A percentile compares a stretch with the other conserved stretches of the same genome.
Conservation (phyloP, 2,329 filamentous ascomycete species). For the Leptographium galeiforme region DNA sequence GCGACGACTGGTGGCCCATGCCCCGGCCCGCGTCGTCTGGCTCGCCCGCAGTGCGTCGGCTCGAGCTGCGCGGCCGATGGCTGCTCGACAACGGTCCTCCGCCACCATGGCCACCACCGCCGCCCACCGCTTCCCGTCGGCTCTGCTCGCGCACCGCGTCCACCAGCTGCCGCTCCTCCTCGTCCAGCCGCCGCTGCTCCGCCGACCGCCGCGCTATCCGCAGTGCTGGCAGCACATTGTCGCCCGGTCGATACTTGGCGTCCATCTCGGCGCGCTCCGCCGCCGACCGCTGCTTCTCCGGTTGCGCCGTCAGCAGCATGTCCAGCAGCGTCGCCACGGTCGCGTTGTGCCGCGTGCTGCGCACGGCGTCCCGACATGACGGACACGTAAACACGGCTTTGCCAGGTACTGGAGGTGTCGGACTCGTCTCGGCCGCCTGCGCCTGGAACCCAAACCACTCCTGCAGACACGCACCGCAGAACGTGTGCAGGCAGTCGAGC, state of each 20-base stretch:
- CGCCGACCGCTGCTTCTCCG: conserved; percentile 54
- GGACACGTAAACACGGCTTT: conserved; percentile 67
- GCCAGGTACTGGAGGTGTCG: conserved; percentile 33
- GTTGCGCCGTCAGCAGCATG: conserved; percentile 72
- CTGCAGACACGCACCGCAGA: conserved; percentile 88
- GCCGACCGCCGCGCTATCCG: conserved; percentile 34
- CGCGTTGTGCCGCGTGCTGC: conserved; percentile 80
- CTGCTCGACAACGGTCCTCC: background rate
- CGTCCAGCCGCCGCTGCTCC: conserved; percentile 41
- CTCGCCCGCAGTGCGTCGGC: background rate
- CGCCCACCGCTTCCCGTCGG: conserved; percentile 46
- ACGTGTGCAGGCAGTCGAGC: conserved; percentile 88
- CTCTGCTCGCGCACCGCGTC: conserved; percentile 63
- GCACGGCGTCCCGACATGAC: conserved; percentile 75
- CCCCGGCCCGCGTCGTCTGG: conserved; percentile 33
- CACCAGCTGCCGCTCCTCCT: conserved; percentile 56
- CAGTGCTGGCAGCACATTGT: conserved; percentile 60
- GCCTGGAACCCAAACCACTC: conserved; percentile 89
- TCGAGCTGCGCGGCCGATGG: conserved; percentile 2
- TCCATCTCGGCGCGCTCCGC: conserved; percentile 67
- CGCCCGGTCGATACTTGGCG: conserved; percentile 65
- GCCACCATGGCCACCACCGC: background rate
- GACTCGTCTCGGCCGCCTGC: conserved; percentile 37
- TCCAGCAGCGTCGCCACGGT: conserved; percentile 81
- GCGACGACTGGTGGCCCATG: conserved; percentile 79